Percentiles rank a stretch among this genome's conserved stretches.
Evolutionary conservation across 2,329 filamentous ascomycete genomes (phyloP).

Genomic region (Monosporascus sp.): DNA sequence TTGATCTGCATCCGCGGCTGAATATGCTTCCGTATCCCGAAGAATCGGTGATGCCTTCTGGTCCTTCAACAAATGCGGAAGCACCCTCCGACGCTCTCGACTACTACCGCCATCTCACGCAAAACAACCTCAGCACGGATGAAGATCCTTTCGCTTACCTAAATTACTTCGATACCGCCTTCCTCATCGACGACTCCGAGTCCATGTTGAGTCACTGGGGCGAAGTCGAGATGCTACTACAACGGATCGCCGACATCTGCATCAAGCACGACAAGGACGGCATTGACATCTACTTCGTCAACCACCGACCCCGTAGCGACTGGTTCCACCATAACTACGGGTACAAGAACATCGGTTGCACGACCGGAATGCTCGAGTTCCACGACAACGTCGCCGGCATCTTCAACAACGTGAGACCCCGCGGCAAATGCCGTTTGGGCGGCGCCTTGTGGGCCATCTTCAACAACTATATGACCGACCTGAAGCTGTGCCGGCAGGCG

Average conservation of each 20-base stretch:
- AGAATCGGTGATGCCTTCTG: not conserved
- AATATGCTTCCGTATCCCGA: not conserved
- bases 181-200: slow-evolving; percentile 66
- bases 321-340: slow-evolving; percentile 7
- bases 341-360: slow-evolving; percentile 19
- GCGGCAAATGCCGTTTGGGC: slow-evolving; percentile 14
- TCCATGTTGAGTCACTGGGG: slow-evolving; percentile 61
- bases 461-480: slow-evolving; percentile 12
- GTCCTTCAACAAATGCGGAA: not conserved
- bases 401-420: slow-evolving; percentile 15
- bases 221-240: slow-evolving; percentile 55
- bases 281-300: slow-evolving; percentile 69
- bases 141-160: slow-evolving; percentile 30
- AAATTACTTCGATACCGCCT: slow-evolving; percentile 59
- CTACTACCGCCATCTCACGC: not conserved
- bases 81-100: no score
- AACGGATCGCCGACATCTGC: slow-evolving; percentile 61
- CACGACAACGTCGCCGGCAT: slow-evolving; percentile 23
- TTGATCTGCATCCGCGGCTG: no score
- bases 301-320: slow-evolving; percentile 37
- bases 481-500: not conserved
- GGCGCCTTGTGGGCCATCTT: slow-evolving; percentile 12
- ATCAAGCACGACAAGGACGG: slow-evolving; percentile 60
- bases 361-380: slow-evolving; percentile 12
- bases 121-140: not conserved